Evolutionary conservation across 371 early-diverging fungal species (phyloP), one percentile per base, ranked within the genome.

Genomic region (Catenaria anguillulae): DNA sequence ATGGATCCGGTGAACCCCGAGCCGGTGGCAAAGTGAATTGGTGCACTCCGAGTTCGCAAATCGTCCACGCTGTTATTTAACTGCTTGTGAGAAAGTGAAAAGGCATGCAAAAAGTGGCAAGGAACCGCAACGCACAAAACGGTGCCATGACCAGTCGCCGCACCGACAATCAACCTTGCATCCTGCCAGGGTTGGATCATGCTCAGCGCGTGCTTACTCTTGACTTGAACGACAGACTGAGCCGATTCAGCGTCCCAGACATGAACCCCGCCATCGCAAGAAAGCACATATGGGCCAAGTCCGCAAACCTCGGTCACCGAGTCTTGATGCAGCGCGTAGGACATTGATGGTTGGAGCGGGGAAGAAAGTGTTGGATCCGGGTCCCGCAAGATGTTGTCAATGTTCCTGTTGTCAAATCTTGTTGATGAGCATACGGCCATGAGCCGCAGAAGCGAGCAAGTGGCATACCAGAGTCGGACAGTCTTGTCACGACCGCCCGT

Each of bases 191-290:
- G 29, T 31, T 24, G 29, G 1, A 50, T 31, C 21, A 50, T 26
- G 15, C 29, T 19, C 29, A 50, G 52, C 2, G 26, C 13, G 29
- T 8, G 13, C 26, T 26, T 10, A 15, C 21, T 31, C 29, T 29
- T 8, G 29, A 50, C 31, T 23, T 50, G 52, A 31, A 15, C 10
- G 29, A 50, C 29, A 0, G 52, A 31, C 52, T 50, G 52, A 4
- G 12, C 10, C 2, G 26, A 29, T 23, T 50, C 31, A 6, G 29
- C 15, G 31, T 50, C 52, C 52, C 52, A 50, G 6, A 81, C 82
- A 67, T 84, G 84, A 19, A 84, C 70, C 60, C 77, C 75, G 0
- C 83, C 84, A 70, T 84, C 84, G 60, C 82, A 80, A 42, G 82
- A 82, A 5, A 81, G 82, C 4, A 84, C 73, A n/a, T 75, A 68